Evolutionary conservation across 495 filamentous ascomycete genomes (phyloP).

Genomic region (Melanomma pulvis-pyrius): DNA sequence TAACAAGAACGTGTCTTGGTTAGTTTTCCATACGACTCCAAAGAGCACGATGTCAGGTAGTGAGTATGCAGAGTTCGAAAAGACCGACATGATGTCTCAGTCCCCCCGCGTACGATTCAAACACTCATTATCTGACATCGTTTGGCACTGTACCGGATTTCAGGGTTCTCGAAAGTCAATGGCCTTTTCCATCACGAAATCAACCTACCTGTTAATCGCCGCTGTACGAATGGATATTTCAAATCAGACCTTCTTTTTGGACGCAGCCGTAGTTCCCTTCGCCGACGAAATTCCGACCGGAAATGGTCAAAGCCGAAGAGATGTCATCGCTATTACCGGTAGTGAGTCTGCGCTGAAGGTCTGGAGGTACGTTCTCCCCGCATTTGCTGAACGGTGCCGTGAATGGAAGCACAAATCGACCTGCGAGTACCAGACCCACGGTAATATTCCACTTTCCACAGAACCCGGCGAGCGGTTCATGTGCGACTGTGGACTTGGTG

Average conservation of each 20-base stretch:
- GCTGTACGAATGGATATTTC: too few species aligned
- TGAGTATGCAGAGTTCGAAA: background rate
- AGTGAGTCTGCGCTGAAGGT: background rate
- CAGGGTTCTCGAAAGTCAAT: too few species aligned
- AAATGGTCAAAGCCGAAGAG: background rate
- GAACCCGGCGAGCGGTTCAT: conserved; percentile 6
- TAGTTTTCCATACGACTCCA: background rate
- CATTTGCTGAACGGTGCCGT: conserved; percentile 25
- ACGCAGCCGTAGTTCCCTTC: too few species aligned
- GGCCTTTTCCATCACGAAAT: too few species aligned
- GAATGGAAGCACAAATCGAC: conserved; percentile 19
- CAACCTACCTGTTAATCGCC: too few species aligned
- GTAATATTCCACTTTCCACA: conserved; percentile 4
- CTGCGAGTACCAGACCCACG: conserved; percentile 12
- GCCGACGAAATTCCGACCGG: too few species aligned
- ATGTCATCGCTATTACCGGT: background rate
- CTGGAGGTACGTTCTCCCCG: conserved; percentile 15
- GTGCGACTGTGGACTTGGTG: conserved; percentile 16
- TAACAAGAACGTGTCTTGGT: background rate
- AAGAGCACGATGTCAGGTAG: background rate
- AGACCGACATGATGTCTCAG: too few species aligned
- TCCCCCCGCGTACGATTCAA: too few species aligned
- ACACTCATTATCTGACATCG: too few species aligned
- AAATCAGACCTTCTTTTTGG: too few species aligned
- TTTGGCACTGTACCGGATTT: too few species aligned